Conservation (phyloP, 2,329 filamentous ascomycete species). For the Aspergillus transmontanensis region DNA sequence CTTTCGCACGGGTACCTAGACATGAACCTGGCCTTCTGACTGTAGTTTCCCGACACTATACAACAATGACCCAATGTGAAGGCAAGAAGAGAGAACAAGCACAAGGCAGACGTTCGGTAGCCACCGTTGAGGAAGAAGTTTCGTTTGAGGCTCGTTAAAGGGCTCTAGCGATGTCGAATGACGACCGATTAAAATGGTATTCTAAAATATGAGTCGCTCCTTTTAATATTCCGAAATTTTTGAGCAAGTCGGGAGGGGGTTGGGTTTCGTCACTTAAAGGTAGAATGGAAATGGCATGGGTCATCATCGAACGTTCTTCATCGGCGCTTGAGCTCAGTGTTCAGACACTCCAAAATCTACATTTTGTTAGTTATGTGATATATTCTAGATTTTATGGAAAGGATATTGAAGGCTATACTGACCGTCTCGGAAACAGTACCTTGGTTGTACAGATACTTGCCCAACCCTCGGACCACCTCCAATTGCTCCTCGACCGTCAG, state of each 20-base stretch:
- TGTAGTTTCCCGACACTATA: conserved; percentile 11
- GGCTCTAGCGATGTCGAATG: conserved; percentile 9
- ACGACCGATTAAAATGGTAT: conserved; percentile 13
- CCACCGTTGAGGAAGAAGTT: not conserved
- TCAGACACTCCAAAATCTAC: conserved; percentile 42
- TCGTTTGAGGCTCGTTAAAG: conserved; percentile 5
- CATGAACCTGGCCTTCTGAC: not conserved
- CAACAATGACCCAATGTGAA: conserved; percentile 17
- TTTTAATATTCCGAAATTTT: conserved; percentile 3
- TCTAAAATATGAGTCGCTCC: not conserved
- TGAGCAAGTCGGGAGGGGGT: conserved; percentile 9
- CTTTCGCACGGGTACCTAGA: not conserved
- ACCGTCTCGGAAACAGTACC: conserved; percentile 60
- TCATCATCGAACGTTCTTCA: conserved; percentile 21
- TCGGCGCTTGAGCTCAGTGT: conserved; percentile 38
- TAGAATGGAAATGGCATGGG: conserved; percentile 15
- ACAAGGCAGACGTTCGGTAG: not conserved
- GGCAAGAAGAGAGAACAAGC: conserved; percentile 7
- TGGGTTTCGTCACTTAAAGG: conserved; percentile 11
- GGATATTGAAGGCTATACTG: conserved; percentile 18
- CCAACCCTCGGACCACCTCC: conserved; percentile 67
- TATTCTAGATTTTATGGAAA: not conserved
- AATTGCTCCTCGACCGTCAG: conserved; percentile 85
- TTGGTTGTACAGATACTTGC: conserved; percentile 67
- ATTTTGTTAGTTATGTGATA: conserved; percentile 19